Evolutionary conservation across 2,329 filamentous ascomycete species (phyloP).

Genomic region (Ophiocordyceps camponoti-rufipedis): DNA sequence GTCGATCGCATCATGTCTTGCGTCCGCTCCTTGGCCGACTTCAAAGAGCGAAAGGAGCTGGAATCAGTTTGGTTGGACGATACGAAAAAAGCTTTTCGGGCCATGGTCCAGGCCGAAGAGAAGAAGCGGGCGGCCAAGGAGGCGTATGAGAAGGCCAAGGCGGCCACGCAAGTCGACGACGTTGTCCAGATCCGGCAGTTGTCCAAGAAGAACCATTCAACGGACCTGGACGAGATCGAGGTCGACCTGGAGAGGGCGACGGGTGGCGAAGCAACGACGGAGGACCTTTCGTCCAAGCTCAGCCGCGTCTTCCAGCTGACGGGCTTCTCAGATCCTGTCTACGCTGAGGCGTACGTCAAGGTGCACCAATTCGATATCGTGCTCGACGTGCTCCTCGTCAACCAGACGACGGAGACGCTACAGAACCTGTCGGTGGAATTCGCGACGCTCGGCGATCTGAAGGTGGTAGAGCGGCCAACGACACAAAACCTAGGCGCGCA

Average conservation of each 20-base stretch:
- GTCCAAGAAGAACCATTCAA: constrained; percentile 71
- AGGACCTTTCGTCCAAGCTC: constrained; percentile 84
- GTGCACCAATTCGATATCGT: constrained; percentile 98
- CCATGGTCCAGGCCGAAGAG: constrained; percentile 94
- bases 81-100: constrained; percentile 85
- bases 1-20: constrained; percentile 98
- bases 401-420: constrained; percentile 89
- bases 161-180: constrained; percentile 87
- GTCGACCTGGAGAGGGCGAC: constrained; percentile 86
- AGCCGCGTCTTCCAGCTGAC: constrained; percentile 93
- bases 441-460: constrained; percentile 91
- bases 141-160: constrained; percentile 81
- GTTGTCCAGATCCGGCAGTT: constrained; percentile 85
- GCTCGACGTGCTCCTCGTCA: constrained; percentile 86
- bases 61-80: constrained; percentile 89
- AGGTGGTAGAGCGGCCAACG: constrained; percentile 90
- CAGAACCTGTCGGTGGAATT: constrained; percentile 97
- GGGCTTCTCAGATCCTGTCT: constrained; percentile 94
- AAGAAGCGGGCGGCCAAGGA: constrained; percentile 95
- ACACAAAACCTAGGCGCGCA: constrained; percentile 91
- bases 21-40: constrained; percentile 80
- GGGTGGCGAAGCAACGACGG: constrained; percentile 65
- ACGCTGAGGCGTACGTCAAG: constrained; percentile 97
- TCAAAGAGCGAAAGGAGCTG: constrained; percentile 73
- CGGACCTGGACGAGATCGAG: constrained; percentile 72